phyloP scores from a whole-genome alignment of 73 alveolate species.

The Paramecium caudatum region DNA sequence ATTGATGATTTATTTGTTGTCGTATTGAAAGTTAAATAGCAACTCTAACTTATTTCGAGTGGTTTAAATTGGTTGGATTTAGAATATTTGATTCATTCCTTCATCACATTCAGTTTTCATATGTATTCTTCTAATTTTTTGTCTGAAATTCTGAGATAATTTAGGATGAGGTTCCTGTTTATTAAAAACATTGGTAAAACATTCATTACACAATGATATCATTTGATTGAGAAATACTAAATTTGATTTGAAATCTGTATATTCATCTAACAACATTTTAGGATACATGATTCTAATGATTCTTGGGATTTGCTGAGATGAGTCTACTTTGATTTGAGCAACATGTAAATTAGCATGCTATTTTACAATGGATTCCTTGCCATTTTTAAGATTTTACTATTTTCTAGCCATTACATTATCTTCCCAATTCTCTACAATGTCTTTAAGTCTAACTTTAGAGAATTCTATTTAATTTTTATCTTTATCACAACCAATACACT shows the following conservation, averaged over 20 bases:
- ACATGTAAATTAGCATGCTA: neutral
- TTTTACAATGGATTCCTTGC: neutral
- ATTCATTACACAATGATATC: conserved; percentile 39
- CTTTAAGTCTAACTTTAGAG: neutral
- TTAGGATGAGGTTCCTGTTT: neutral
- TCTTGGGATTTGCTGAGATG: neutral
- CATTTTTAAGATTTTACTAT: neutral
- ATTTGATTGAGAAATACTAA: conserved; percentile 25
- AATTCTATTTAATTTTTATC: conserved; percentile 58
- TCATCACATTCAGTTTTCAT: conserved; percentile 52
- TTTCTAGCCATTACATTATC: conserved; percentile 4
- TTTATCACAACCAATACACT: conserved; percentile 64
- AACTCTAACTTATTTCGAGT: conserved; percentile 9
- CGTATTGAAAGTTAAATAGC: neutral
- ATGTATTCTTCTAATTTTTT: conserved; percentile 19
- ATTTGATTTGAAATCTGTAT: neutral
- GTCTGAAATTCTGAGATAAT: neutral
- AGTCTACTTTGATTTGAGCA: conserved; percentile 14
- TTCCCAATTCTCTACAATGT: conserved; percentile 24
- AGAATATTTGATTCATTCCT: neutral
- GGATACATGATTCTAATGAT: conserved; percentile 42
- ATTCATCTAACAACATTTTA: conserved; percentile 16
- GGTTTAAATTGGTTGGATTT: neutral
- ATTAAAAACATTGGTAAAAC: conserved; percentile 16
- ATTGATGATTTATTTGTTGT: neutral